A percentile compares a stretch with the other conserved stretches of the same genome.
phyloP scores from a whole-genome alignment of 139 green algal genomes.

The Dunaliella sp. region DNA sequence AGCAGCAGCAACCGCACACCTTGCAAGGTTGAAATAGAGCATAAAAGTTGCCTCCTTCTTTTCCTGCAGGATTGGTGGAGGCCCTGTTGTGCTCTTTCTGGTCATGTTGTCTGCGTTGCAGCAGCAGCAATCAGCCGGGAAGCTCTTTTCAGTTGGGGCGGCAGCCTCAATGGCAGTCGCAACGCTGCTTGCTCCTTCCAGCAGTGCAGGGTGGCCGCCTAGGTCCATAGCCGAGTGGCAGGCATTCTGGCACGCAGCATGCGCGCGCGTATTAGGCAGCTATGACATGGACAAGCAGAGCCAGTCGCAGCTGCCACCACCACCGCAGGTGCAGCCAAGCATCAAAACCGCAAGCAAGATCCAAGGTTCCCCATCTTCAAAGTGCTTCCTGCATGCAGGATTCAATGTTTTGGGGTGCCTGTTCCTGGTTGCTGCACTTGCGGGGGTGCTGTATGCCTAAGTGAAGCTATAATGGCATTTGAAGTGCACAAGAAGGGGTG shows the following conservation, averaged over 20 bases:
- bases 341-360: background rate
- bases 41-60: background rate
- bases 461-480: background rate
- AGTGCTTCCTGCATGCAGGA: background rate
- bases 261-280: background rate
- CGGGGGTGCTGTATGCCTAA: background rate
- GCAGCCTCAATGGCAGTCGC: background rate
- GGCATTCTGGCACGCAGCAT: background rate
- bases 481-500: too few relatives aligned
- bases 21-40: background rate
- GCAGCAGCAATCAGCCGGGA: too few relatives aligned
- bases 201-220: background rate
- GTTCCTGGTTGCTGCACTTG: background rate
- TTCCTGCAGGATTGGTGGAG: background rate
- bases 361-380: background rate
- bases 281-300: background rate
- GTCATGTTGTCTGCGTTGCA: background rate
- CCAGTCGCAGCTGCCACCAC: background rate
- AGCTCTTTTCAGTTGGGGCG: background rate
- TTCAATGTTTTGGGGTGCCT: background rate
- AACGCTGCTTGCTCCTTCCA: background rate
- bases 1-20: too few relatives aligned
- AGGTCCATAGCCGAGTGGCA: background rate
- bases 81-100: background rate
- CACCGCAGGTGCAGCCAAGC: background rate